Conservation (phyloP, 805 yeast genomes). For the Tetrapisispora taiwanensis region DNA sequence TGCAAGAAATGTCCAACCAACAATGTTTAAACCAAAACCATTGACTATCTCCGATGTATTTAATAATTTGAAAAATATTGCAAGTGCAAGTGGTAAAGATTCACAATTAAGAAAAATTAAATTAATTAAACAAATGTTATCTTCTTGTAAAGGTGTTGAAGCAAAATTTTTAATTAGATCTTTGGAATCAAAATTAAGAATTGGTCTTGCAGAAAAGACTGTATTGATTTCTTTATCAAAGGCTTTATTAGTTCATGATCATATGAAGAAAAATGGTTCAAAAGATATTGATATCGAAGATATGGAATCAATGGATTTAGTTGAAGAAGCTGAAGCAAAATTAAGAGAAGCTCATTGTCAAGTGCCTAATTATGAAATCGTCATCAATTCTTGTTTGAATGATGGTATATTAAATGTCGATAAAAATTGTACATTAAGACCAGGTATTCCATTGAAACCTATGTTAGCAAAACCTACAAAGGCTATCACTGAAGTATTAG, state of each 20-base stretch:
- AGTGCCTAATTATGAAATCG: conserved; percentile 78
- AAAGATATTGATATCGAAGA: conserved; percentile 16
- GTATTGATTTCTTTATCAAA: conserved; percentile 77
- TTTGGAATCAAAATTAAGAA: conserved; percentile 84
- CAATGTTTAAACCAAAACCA: conserved; percentile 88
- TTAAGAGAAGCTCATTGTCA: conserved; percentile 82
- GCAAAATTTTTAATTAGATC: conserved; percentile 87
- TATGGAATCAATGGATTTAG: conserved; percentile 33
- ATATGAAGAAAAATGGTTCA: conserved; percentile 3
- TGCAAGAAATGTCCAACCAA: conserved; percentile 75
- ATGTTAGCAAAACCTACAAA: conserved; percentile 98
- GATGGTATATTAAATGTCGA: conserved; percentile 58
- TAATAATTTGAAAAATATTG: conserved; percentile 62
- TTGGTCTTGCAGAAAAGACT: conserved; percentile 89
- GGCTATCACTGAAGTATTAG: conserved; percentile 82
- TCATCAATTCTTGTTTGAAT: conserved; percentile 55
- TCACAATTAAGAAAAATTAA: conserved; percentile 73
- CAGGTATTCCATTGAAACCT: conserved; percentile 93
- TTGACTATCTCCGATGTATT: conserved; percentile 68
- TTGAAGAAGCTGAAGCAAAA: conserved; percentile 59
- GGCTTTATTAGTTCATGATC: conserved; percentile 62
- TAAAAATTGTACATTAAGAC: conserved; percentile 63
- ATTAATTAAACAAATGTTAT: conserved; percentile 70
- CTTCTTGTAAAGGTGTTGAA: conserved; percentile 77
- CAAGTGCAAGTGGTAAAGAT: conserved; percentile 65